phyloP scores from a whole-genome alignment of 148 eudicot genomes.

The Rhododendron henanense region DNA sequence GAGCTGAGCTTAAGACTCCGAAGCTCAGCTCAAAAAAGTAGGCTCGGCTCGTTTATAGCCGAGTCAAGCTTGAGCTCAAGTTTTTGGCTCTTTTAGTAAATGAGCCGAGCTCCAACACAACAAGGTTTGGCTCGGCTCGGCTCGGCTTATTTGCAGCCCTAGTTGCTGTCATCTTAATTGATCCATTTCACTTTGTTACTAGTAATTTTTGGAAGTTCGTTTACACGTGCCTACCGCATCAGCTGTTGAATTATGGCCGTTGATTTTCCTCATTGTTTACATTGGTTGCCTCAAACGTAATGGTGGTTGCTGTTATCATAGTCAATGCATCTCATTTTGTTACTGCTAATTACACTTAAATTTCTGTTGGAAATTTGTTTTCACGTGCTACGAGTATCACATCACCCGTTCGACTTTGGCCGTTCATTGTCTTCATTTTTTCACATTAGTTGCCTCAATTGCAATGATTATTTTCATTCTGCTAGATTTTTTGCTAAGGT shows the following conservation, averaged over 20 bases:
- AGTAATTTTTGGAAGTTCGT: background rate
- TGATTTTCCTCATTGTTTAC: background rate
- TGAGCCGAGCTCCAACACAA: too few species aligned
- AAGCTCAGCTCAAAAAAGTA: too few species aligned
- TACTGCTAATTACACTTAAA: background rate
- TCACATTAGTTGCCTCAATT: background rate
- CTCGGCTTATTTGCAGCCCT: too few species aligned
- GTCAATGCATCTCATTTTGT: background rate
- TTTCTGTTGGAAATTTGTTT: too few species aligned
- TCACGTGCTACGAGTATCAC: background rate
- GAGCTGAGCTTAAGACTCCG: too few species aligned
- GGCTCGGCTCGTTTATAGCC: too few species aligned
- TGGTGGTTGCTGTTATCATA: too few species aligned
- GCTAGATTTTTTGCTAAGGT: background rate
- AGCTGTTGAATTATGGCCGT: background rate
- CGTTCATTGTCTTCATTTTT: background rate
- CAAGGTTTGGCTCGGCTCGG: too few species aligned
- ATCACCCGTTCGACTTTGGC: background rate
- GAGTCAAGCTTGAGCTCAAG: too few species aligned
- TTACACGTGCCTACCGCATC: background rate
- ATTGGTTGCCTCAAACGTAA: background rate
- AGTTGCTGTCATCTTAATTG: background rate
- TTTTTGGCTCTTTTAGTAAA: too few species aligned
- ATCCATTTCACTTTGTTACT: background rate
- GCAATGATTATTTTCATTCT: background rate